Conservation (phyloP, 1,284 basidiomycete genomes). For the Cutaneotrichosporon spelunceum region DNA sequence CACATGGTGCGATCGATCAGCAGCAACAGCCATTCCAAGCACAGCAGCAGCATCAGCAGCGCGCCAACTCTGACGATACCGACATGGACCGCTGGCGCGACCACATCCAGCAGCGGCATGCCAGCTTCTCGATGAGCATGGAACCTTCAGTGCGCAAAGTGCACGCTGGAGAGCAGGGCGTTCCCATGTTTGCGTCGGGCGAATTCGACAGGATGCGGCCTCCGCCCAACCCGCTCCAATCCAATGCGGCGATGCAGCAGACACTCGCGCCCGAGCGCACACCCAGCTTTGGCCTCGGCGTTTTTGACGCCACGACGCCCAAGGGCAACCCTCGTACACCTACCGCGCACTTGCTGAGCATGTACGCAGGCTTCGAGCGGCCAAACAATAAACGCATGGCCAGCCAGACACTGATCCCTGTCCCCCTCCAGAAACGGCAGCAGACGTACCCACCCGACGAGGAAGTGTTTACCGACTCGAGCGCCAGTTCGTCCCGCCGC, state of each 20-base stretch:
- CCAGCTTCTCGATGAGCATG: conserved; percentile 30
- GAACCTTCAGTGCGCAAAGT: conserved; percentile 20
- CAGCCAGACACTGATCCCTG: conserved; percentile 44
- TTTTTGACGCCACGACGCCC: conserved; percentile 11
- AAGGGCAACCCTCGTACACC: conserved; percentile 9
- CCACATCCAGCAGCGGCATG: conserved; percentile 41
- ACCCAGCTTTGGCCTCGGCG: conserved; percentile 39
- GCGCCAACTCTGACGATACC: conserved; percentile 12
- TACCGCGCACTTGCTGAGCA: conserved; percentile 7
- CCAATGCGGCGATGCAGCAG: conserved; percentile 40
- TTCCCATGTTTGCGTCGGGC: conserved; percentile 15
- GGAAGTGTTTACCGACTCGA: neutral
- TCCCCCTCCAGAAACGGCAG: conserved; percentile 28
- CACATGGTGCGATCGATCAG: neutral
- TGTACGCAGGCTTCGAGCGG: conserved; percentile 24
- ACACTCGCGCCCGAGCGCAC: conserved; percentile 49
- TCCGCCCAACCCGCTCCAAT: conserved; percentile 23
- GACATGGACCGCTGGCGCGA: conserved; percentile 37
- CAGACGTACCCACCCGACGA: neutral
- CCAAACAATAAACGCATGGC: conserved; percentile 49
- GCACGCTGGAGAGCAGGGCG: conserved; percentile 7
- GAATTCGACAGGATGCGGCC: conserved; percentile 6
- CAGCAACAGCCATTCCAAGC: neutral
- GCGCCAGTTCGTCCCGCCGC: neutral
- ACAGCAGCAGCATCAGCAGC: neutral